phyloP scores from a whole-genome alignment of 768 basidiomycete species.

The Agaricus bisporus region DNA sequence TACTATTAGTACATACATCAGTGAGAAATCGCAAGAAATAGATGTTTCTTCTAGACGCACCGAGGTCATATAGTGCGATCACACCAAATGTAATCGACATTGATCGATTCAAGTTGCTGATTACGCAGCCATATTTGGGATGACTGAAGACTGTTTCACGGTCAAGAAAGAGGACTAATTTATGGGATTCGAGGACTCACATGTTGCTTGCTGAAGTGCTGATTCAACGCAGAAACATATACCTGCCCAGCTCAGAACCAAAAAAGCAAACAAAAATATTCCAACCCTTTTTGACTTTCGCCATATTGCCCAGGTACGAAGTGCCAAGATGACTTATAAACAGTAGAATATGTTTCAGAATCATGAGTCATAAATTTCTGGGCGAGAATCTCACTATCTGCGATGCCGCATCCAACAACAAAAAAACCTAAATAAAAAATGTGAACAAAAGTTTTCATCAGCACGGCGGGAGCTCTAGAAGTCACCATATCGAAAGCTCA shows the following conservation, averaged over 20 bases:
- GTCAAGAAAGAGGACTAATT: not conserved
- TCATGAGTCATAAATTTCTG: not conserved
- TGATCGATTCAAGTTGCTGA: not conserved
- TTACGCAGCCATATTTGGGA: not conserved
- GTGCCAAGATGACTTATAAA: not conserved
- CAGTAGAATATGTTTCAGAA: too few relatives aligned
- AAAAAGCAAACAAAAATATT: not conserved
- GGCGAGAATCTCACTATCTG: not conserved
- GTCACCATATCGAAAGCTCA: too few relatives aligned
- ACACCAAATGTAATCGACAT: not conserved
- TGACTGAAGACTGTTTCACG: not conserved
- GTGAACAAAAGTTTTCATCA: too few relatives aligned
- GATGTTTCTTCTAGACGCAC: not conserved
- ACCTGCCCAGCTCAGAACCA: not conserved
- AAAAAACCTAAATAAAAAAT: too few relatives aligned
- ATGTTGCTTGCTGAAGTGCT: not conserved
- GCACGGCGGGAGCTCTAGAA: too few relatives aligned
- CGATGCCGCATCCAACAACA: not conserved
- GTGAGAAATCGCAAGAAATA: not conserved
- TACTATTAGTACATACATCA: not conserved
- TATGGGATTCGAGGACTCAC: not conserved
- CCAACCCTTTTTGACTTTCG: not conserved
- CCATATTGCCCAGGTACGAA: slow-evolving; percentile 6
- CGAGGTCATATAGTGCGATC: not conserved
- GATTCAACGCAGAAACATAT: not conserved